A percentile compares a stretch with the other conserved stretches of the same genome.
These are phyloP conservation scores for Loxodes magnus DNA, from an alignment of 73 alveolate species.

Conservation along the genomic window DNA sequence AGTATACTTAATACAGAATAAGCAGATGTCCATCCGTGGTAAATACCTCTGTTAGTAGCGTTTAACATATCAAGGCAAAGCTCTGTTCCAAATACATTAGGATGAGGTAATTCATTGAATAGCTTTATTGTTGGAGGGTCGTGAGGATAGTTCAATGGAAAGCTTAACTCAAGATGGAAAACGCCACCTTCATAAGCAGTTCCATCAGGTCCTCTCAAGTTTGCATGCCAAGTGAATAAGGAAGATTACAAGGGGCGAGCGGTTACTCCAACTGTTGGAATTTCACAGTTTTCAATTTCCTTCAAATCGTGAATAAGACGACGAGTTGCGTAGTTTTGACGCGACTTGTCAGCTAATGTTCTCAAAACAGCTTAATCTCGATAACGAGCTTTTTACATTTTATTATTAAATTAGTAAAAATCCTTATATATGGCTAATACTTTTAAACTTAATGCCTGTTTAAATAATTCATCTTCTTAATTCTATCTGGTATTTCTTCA, in stretches of 20 bases:
- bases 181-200: slow-evolving; percentile 76
- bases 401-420: no score
- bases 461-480: no score
- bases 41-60: slow-evolving; percentile 26
- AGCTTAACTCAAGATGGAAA: slow-evolving; percentile 52
- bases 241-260: slow-evolving; percentile 58
- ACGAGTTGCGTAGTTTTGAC: slow-evolving; percentile 53
- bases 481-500: no score
- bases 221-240: slow-evolving; percentile 72
- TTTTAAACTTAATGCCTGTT: no score
- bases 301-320: slow-evolving; percentile 55
- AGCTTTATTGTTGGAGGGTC: slow-evolving; percentile 56
- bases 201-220: slow-evolving; percentile 70
- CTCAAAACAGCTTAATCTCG: slow-evolving; percentile 38
- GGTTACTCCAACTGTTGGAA: slow-evolving; percentile 75
- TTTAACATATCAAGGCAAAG: slow-evolving; percentile 54
- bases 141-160: slow-evolving; percentile 69
- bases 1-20: slow-evolving; percentile 80
- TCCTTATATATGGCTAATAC: no score
- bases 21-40: slow-evolving; percentile 92
- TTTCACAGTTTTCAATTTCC: slow-evolving; percentile 39
- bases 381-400: no score
- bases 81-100: slow-evolving; percentile 36
- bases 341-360: no score
- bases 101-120: slow-evolving; percentile 34